phyloP scores from a whole-genome alignment of 2,329 filamentous ascomycete species.

The Colletotrichum gloeosporioides region DNA sequence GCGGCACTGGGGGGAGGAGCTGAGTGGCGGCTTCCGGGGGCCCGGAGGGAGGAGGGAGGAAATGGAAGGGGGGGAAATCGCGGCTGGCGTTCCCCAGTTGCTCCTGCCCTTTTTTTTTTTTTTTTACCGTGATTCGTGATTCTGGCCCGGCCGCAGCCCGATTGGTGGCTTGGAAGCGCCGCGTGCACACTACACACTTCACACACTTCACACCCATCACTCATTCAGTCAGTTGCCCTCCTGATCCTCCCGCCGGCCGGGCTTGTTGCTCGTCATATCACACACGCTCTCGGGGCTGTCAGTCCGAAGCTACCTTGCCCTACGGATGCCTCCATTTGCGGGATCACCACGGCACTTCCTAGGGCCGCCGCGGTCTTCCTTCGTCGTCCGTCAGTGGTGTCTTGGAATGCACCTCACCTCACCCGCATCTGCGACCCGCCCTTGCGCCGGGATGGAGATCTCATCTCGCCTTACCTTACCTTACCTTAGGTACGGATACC shows the following conservation, averaged over 20 bases:
- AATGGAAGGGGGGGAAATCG: background rate
- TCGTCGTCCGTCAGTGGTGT: background rate
- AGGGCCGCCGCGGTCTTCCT: background rate
- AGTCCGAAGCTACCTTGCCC: background rate
- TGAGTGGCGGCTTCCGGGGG: conserved; percentile 7
- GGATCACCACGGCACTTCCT: background rate
- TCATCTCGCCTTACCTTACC: background rate
- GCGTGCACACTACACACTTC: background rate
- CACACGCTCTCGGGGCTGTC: background rate
- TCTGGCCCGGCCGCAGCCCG: conserved; percentile 1
- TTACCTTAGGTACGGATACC: background rate
- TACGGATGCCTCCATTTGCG: too few relatives aligned
- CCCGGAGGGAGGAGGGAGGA: background rate
- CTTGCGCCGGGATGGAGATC: background rate
- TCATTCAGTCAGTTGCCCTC: background rate
- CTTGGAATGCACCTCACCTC: background rate
- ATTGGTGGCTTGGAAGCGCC: conserved; percentile 10
- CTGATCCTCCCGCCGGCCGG: background rate
- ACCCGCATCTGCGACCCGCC: background rate
- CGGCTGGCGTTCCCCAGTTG: background rate
- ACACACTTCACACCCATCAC: background rate
- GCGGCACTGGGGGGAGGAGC: background rate
- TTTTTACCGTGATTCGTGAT: background rate
- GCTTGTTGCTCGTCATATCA: background rate
- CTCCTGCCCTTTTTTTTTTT: background rate